phyloP scores from a whole-genome alignment of 139 green algal genomes.

The Micromonas pusilla region DNA sequence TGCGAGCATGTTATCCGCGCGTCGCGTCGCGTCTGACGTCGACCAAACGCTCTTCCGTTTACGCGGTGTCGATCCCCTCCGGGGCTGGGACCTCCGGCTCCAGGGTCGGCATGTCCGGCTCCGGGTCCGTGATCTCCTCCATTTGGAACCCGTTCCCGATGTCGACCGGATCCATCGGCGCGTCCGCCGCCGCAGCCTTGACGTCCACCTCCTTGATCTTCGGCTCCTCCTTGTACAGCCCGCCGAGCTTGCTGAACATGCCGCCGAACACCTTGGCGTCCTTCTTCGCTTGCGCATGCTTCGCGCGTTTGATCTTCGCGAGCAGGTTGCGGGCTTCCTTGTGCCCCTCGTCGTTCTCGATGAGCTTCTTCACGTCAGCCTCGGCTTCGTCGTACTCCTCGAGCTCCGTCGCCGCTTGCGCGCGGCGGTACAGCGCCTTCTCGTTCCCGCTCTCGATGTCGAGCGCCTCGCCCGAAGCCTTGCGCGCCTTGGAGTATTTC shows the following conservation, averaged over 20 bases:
- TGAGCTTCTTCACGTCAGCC: conserved; percentile 42
- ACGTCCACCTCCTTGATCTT: neutral
- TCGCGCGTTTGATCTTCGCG: conserved; percentile 41
- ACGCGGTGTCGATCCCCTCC: too few species aligned
- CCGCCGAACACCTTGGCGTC: conserved; percentile 55
- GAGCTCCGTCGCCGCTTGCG: conserved; percentile 51
- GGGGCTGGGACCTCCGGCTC: too few species aligned
- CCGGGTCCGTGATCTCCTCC: neutral
- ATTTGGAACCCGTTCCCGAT: neutral
- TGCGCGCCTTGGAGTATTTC: conserved; percentile 50
- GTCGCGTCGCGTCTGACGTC: too few species aligned
- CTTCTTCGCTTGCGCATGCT: conserved; percentile 49
- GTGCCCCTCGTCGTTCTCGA: conserved; percentile 49
- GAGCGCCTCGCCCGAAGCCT: conserved; percentile 66
- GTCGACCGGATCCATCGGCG: neutral
- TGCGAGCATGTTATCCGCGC: too few species aligned
- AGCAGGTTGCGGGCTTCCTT: conserved; percentile 46
- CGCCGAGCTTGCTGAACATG: conserved; percentile 48
- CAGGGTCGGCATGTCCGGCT: too few species aligned
- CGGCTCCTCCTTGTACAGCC: conserved; percentile 12
- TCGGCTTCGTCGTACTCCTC: conserved; percentile 62
- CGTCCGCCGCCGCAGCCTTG: neutral
- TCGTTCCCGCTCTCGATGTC: conserved; percentile 74
- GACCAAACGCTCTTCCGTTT: too few species aligned
- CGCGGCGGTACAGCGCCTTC: conserved; percentile 88